Conservation (phyloP, 2,329 filamentous ascomycete species). For the Pyrenophora teres region DNA sequence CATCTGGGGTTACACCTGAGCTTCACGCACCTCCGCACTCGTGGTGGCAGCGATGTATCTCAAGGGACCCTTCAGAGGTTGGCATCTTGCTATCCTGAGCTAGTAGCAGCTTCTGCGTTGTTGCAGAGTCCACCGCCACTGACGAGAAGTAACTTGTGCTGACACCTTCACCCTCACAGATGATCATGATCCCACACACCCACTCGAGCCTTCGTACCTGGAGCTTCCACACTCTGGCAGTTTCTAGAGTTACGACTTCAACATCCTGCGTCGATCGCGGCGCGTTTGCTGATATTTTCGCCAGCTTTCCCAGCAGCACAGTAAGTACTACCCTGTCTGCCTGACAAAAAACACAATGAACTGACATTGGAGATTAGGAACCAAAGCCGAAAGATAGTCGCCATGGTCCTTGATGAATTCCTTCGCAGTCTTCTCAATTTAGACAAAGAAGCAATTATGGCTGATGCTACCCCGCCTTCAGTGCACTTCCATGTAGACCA, state of each 20-base stretch:
- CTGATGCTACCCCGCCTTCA: too few relatives aligned
- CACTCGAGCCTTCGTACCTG: neutral
- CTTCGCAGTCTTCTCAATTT: too few relatives aligned
- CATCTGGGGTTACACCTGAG: neutral
- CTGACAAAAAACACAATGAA: neutral
- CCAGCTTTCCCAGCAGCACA: neutral
- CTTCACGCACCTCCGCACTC: too few relatives aligned
- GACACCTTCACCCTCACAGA: neutral
- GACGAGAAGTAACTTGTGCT: neutral
- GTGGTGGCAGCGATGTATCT: neutral
- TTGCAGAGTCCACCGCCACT: neutral
- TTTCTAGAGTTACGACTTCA: neutral
- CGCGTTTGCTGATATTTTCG: too few relatives aligned
- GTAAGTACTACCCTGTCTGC: neutral
- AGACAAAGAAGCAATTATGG: too few relatives aligned
- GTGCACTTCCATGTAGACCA: too few relatives aligned
- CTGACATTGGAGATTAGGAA: neutral
- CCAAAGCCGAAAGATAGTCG: too few relatives aligned
- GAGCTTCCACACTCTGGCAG: neutral
- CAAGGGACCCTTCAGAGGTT: neutral
- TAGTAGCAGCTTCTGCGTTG: neutral
- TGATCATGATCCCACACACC: neutral
- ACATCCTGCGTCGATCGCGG: neutral
- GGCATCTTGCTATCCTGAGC: too few relatives aligned
- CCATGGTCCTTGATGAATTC: too few relatives aligned